Conservation (phyloP, 225 moss, liverwort and hornwort genomes). For the Physcomitrium patens region DNA sequence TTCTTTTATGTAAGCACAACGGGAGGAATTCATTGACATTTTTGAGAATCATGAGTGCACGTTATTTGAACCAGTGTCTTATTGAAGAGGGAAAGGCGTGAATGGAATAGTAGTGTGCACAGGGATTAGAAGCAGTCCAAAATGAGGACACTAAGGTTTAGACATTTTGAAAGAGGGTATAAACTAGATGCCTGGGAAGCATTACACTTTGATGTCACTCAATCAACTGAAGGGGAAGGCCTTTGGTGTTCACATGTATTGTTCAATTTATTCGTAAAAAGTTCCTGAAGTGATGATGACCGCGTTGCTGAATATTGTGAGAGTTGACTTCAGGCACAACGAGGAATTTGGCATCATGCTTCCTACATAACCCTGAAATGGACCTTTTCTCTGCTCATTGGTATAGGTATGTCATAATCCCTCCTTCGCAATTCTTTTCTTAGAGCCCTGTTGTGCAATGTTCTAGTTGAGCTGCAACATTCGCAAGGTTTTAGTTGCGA, state of each 20-base stretch:
- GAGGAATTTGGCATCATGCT: constrained; percentile 69
- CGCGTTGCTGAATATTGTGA: constrained; percentile 7
- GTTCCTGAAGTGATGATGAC: background rate
- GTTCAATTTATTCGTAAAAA: constrained; percentile 9
- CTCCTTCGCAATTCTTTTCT: background rate
- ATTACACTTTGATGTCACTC: background rate
- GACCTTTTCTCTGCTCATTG: constrained; percentile 80
- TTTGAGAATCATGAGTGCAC: background rate
- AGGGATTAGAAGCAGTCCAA: too few relatives aligned
- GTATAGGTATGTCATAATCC: constrained; percentile 52
- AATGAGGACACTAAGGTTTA: background rate
- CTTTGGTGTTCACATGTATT: constrained; percentile 5
- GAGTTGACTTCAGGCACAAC: constrained; percentile 55
- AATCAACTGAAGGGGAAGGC: background rate
- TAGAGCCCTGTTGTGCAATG: background rate
- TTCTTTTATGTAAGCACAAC: too few relatives aligned
- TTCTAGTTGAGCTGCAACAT: background rate
- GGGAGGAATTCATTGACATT: background rate
- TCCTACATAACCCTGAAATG: constrained; percentile 83
- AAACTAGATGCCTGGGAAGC: background rate
- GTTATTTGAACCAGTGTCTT: too few relatives aligned
- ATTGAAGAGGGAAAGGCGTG: too few relatives aligned
- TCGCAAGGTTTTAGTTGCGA: background rate
- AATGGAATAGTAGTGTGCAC: too few relatives aligned
- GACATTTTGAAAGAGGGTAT: background rate